Base-by-base conservation (phyloP, 2,329 filamentous ascomycete genomes). In the Xylaria sp. region DNA sequence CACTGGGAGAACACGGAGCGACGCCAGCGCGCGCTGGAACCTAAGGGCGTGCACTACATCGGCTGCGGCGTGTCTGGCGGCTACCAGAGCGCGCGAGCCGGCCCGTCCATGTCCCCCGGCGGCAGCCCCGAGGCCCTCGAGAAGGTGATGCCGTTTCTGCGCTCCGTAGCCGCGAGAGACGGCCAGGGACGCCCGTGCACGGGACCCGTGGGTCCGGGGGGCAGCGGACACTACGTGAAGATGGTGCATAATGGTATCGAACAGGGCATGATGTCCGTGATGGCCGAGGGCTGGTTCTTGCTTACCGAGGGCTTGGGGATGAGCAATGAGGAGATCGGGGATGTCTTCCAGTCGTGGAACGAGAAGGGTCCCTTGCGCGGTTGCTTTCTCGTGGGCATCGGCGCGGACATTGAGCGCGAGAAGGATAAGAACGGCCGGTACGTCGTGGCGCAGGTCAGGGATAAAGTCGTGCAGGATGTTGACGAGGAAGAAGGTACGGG, bases 41-140 rank as follows among this genome's bases (percentile, higher is more conserved):
- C 83, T 0, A 83, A 86, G 27, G 89, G 88, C 0, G 84, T 92
- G n/a, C 82, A 84, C 47, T 92, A 90, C 77, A 84, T 92, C 63
- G 90, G 90, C 2, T 87, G 88, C 76, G 91, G 91, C 42, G 89
- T 93, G 0, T 90, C 86, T 47, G 90, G 90, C 9, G 91, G 90
- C 0, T 92, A 92, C 75, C 40, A 44, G 16, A 18, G 13, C 16
- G 40, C 40, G 16, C 40, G 40, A 1, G 40, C 40, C 0, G 40
- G 40, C 16, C 40, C 40, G 40, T 44, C 40, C 2, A 44, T 44
- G 40, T 44, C 40, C 2, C 40, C 40, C 40, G 40, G 40, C 40
- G 40, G 40, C 16, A 44, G 40, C 8, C 13, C 40, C 40, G 40
- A 44, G 40, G 40, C 13, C 4, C 40, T 44, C 18, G 40, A 44